Conservation (phyloP, 495 filamentous ascomycete genomes). For the Podospora bellae-mahoneyi region DNA sequence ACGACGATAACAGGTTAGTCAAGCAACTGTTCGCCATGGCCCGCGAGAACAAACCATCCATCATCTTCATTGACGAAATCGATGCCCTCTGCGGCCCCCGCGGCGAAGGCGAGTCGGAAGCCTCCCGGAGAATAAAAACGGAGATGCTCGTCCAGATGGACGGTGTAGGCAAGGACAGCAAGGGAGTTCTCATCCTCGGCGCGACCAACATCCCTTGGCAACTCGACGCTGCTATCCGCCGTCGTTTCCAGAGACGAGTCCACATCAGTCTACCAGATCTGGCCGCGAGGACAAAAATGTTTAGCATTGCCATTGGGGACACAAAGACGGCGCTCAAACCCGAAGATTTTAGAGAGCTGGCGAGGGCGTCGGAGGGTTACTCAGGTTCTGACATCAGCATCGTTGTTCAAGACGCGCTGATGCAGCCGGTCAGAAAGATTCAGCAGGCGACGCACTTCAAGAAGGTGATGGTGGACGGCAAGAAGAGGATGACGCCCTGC, state of each 20-base stretch:
- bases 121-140: conserved; percentile 94
- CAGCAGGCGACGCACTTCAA: conserved; percentile 99
- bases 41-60: conserved; percentile 94
- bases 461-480: conserved; percentile 72
- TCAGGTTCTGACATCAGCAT: conserved; percentile 95
- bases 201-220: conserved; percentile 99
- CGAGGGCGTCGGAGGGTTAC: conserved; percentile 82
- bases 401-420: conserved; percentile 92
- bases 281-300: conserved; percentile 91
- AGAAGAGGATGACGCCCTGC: conserved; percentile 81
- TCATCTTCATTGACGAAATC: conserved; percentile 99
- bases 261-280: conserved; percentile 91
- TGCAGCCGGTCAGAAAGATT: conserved; percentile 97
- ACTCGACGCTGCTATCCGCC: conserved; percentile 93
- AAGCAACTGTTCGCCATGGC: conserved; percentile 98
- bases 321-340: conserved; percentile 82
- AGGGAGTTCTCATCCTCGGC: conserved; percentile 88
- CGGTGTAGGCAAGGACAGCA: conserved; percentile 90
- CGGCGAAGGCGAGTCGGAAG: conserved; percentile 97
- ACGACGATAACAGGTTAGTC: conserved; percentile 62
- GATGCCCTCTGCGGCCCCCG: conserved; percentile 94
- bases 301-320: conserved; percentile 85
- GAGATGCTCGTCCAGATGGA: conserved; percentile 99
- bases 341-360: conserved; percentile 75
- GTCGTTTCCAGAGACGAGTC: conserved; percentile 93